A percentile compares a stretch with the other conserved stretches of the same genome.
These are phyloP conservation scores for Davidsoniella virescens DNA, from an alignment of 2,329 filamentous ascomycete species.

Conservation along the genomic window DNA sequence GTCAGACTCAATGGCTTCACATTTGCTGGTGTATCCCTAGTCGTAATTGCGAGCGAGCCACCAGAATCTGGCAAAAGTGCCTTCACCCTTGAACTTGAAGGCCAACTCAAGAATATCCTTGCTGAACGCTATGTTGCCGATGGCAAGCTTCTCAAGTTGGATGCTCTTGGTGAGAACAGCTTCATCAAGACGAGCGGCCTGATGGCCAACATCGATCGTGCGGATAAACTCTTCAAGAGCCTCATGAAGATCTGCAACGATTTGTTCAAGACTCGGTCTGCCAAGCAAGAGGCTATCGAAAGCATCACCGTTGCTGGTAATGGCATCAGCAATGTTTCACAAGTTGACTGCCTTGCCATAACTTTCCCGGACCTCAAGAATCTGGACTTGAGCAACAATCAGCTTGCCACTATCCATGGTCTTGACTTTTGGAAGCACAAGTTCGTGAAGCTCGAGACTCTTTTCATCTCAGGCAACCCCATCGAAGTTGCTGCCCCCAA, in stretches of 20 bases:
- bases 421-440: conserved; percentile 64
- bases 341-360: conserved; percentile 58
- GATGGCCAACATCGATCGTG: conserved; percentile 52
- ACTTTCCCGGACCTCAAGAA: conserved; percentile 78
- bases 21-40: conserved; percentile 50
- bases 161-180: conserved; percentile 56
- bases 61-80: conserved; percentile 24
- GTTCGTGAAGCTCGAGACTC: conserved; percentile 62
- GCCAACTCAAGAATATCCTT: conserved; percentile 55
- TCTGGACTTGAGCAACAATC: conserved; percentile 76
- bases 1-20: conserved; percentile 50
- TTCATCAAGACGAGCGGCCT: conserved; percentile 59
- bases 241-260: conserved; percentile 75
- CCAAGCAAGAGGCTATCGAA: conserved; percentile 61
- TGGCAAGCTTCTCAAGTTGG: conserved; percentile 67
- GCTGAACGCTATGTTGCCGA: conserved; percentile 54
- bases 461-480: conserved; percentile 65
- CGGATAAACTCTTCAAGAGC: conserved; percentile 79
- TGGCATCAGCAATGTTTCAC: conserved; percentile 52
- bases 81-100: conserved; percentile 44
- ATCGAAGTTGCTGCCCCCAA: conserved; percentile 43
- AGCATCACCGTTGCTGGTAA: conserved; percentile 75
- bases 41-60: background rate
- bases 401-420: conserved; percentile 49
- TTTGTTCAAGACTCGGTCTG: conserved; percentile 53